phyloP scores from a whole-genome alignment of 1,139 yeast genomes.

The Kodamaea ohmeri region DNA sequence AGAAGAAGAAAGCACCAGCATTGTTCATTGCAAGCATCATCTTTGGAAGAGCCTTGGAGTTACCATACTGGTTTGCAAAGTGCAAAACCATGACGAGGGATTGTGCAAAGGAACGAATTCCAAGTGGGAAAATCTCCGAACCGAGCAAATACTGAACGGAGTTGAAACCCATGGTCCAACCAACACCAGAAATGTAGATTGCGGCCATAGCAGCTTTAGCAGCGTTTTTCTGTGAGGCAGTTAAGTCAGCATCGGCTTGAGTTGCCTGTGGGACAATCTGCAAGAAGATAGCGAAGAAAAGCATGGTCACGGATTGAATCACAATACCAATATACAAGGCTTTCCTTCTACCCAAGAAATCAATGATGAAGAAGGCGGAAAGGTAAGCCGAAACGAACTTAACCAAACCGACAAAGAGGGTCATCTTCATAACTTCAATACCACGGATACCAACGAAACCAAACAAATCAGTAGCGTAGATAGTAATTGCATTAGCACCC shows the following conservation, averaged over 20 bases:
- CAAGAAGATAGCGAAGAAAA: constrained; percentile 23
- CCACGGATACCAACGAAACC: constrained; percentile 45
- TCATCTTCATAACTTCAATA: constrained; percentile 40
- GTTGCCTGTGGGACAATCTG: constrained; percentile 22
- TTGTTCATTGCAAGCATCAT: constrained; percentile 22
- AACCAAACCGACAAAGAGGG: constrained; percentile 47
- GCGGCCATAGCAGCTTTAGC: constrained; percentile 23
- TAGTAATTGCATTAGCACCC: constrained; percentile 53
- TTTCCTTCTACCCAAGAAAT: constrained; percentile 45
- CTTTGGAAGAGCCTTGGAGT: constrained; percentile 24
- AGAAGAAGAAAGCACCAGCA: constrained; percentile 22
- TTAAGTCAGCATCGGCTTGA: constrained; percentile 13
- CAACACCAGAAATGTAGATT: constrained; percentile 22
- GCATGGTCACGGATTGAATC: constrained; percentile 17
- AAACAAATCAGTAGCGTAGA: constrained; percentile 51
- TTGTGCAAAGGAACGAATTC: constrained; percentile 23
- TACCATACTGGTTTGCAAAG: constrained; percentile 26
- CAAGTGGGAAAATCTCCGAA: constrained; percentile 24
- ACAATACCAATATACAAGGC: constrained; percentile 30
- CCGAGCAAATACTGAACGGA: constrained; percentile 24
- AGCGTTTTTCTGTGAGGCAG: constrained; percentile 17
- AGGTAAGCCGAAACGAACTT: constrained; percentile 43
- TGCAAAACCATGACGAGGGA: constrained; percentile 24
- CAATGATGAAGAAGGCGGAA: constrained; percentile 44
- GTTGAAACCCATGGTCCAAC: constrained; percentile 28